A percentile compares a stretch with the other conserved stretches of the same genome.
These are phyloP conservation scores for Beauveria australis DNA, from an alignment of 2,329 filamentous ascomycete species.

Conservation along the genomic window DNA sequence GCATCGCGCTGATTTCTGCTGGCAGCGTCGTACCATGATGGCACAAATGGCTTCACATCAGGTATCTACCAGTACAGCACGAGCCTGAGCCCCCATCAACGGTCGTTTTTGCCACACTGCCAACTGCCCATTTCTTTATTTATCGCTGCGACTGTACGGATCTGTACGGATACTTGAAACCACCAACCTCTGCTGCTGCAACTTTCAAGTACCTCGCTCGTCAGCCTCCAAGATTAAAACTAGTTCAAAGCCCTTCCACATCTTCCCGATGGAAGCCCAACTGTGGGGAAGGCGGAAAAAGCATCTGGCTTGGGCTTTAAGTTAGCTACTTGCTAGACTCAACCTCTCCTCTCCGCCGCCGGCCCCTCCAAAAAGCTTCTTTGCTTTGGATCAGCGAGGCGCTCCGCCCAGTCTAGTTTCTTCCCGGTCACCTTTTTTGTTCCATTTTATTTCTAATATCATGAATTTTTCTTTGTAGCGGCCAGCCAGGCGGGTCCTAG, in stretches of 20 bases:
- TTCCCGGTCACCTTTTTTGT: neutral
- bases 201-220: too few relatives aligned
- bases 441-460: neutral
- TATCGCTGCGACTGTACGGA: too few relatives aligned
- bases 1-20: neutral
- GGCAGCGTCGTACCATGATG: neutral
- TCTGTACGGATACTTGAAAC: too few relatives aligned
- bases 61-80: neutral
- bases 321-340: neutral
- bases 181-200: too few relatives aligned
- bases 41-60: neutral
- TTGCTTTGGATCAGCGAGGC: neutral
- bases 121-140: too few relatives aligned
- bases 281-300: slow-evolving; percentile 5
- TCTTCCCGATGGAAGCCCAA: slow-evolving; percentile 5
- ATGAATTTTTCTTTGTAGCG: too few relatives aligned
- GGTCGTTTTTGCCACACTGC: too few relatives aligned
- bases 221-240: too few relatives aligned
- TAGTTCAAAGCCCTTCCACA: neutral
- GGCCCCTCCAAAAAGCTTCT: neutral
- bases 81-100: neutral
- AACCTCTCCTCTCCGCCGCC: neutral
- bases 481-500: neutral
- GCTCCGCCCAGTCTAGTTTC: neutral
- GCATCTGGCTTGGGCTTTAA: slow-evolving; percentile 3